Percentiles rank a stretch among this genome's conserved stretches.
These are phyloP conservation scores for Linum trigynum DNA, from an alignment of 345 rosid genomes.

Conservation along the genomic window DNA sequence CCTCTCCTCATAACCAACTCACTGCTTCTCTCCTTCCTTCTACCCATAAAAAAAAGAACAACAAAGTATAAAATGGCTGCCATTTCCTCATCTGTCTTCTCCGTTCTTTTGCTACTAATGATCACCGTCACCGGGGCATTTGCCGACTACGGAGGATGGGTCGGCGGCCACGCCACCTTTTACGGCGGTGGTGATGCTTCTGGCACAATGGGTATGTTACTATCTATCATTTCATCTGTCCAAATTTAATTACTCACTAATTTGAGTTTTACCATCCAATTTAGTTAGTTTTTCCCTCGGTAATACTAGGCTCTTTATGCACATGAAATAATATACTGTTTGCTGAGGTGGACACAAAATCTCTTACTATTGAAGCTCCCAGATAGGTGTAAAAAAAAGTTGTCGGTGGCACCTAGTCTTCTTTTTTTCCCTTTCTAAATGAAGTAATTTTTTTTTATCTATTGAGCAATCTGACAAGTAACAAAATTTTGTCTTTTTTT, in stretches of 20 bases:
- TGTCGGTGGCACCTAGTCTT: too few species aligned
- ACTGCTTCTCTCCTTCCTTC: too few species aligned
- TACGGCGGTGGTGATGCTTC: conserved; percentile 11
- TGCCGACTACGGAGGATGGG: conserved; percentile 5
- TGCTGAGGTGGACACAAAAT: too few species aligned
- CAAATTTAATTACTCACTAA: background rate
- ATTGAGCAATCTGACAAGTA: background rate
- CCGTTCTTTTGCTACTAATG: background rate
- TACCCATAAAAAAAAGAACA: too few species aligned
- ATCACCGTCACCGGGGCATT: background rate
- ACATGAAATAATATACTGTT: too few species aligned
- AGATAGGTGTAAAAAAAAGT: too few species aligned
- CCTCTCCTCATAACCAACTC: too few species aligned
- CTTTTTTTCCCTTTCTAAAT: too few species aligned
- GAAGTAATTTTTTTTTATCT: background rate
- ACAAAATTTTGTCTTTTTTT: background rate
- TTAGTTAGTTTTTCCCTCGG: background rate
- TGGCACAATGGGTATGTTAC: conserved; percentile 9
- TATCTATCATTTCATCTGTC: background rate
- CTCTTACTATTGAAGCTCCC: too few species aligned
- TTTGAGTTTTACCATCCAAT: background rate
- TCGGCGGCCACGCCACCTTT: conserved; percentile 10
- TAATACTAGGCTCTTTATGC: too few species aligned
- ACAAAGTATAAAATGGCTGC: background rate
- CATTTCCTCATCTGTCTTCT: background rate